Evolutionary conservation across 352 stramenopile species (phyloP), one percentile per base, ranked within the genome.

Genomic region (Globisporangium carolinianum): DNA sequence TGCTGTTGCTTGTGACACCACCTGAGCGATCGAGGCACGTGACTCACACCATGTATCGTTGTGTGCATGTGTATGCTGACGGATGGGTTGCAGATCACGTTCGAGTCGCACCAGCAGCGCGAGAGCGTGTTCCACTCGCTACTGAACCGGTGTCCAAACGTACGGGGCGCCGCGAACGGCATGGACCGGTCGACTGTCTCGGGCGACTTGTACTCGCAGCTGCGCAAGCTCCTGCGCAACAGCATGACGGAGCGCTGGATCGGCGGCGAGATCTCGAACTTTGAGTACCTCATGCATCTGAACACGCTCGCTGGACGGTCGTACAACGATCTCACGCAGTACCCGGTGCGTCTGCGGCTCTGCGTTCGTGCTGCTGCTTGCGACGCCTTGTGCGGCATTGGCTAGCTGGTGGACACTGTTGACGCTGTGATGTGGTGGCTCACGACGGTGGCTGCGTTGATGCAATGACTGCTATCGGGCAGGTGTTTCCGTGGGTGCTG

Each of bases 311-410:
- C 95, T 3, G 97, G 97, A 7, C 67, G 97, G n/a, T 98, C 86
- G 51, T 98, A 98, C 72, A 98, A 98, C 74, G 96, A 99, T 52
- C 86, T 98, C 6, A 98, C 91, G 58, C 96, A 99, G 66, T 99
- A 99, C 65, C 97, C 97, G 32, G 94, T 86, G 51, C 39, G 65
- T 59, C 18, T 17, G 37, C 9, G 24, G 24, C 24, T 32, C 24
- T 32, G 24, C 24, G 24, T 32, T 32, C 24, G 24, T 3, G 24
- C 24, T 32, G 24, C 24, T 32, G 24, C 24, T 32, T 32, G 24
- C 24, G 24, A 32, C 24, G 24, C 3, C 24, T 32, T 32, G 24
- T 32, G 24, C 2, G 24, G 24, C 24, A 32, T 32, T 32, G 3
- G 24, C 24, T 32, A 2, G 24, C 24, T 32, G 24, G 2, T 32